These are phyloP conservation scores for Ogataea henricii DNA, from an alignment of 805 yeast genomes.

Conservation along the genomic window DNA sequence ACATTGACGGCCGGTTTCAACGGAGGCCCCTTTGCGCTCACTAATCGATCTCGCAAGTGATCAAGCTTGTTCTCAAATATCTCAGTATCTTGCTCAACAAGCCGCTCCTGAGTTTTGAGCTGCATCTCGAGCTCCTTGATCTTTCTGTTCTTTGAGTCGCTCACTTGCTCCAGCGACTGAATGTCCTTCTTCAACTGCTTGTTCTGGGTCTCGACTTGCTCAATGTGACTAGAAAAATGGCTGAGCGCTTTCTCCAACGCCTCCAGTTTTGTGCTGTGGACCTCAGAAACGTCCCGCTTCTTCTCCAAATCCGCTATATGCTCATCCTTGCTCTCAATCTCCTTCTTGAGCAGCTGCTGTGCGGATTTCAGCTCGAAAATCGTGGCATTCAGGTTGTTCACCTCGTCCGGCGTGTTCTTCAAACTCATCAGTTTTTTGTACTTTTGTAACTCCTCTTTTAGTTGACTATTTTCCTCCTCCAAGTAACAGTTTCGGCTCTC, in stretches of 20 bases:
- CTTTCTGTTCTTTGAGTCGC: constrained; percentile 57
- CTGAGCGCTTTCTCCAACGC: constrained; percentile 59
- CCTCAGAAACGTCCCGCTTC: constrained; percentile 12
- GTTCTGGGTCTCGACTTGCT: constrained; percentile 65
- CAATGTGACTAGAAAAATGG: constrained; percentile 57
- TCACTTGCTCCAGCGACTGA: constrained; percentile 53
- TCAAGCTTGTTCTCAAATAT: constrained; percentile 48
- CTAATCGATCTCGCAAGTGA: constrained; percentile 29
- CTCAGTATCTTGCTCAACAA: constrained; percentile 49
- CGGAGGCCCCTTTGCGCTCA: constrained; percentile 23
- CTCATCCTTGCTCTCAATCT: constrained; percentile 19
- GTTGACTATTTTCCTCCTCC: constrained; percentile 43
- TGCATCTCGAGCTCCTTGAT: constrained; percentile 54
- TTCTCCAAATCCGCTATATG: constrained; percentile 23
- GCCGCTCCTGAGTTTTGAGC: constrained; percentile 51
- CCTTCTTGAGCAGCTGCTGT: constrained; percentile 27
- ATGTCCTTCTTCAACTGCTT: constrained; percentile 57
- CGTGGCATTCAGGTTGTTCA: constrained; percentile 27
- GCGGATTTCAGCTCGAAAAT: constrained; percentile 23
- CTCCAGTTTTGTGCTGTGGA: constrained; percentile 42
- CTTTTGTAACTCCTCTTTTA: constrained; percentile 37
- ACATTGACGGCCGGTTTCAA: constrained; percentile 5
- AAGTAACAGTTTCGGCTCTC: constrained; percentile 35
- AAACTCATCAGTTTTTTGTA: constrained; percentile 18
- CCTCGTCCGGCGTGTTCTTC: constrained; percentile 19